Evolutionary conservation across 148 eudicot genomes (phyloP).

Genomic region (Camellia lanceoleosa): DNA sequence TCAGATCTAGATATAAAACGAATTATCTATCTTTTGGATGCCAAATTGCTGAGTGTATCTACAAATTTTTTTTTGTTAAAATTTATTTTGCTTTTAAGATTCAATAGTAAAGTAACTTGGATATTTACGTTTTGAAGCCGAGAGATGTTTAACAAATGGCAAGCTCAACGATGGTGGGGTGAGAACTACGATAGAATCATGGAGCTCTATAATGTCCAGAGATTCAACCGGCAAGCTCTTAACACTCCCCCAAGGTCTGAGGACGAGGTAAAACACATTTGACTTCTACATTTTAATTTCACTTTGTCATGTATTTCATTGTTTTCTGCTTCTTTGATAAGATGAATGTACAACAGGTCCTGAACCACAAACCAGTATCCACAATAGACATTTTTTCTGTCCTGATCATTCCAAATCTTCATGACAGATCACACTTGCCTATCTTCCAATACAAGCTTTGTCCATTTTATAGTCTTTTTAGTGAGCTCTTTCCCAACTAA

Average conservation of each 20-base stretch:
- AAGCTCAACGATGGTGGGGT: slow-evolving; percentile 99
- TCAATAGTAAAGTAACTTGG: slow-evolving; percentile 17
- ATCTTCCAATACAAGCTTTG: no score
- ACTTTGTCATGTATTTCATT: background rate
- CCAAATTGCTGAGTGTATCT: background rate
- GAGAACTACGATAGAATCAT: slow-evolving; percentile 91
- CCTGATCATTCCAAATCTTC: background rate
- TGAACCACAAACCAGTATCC: background rate
- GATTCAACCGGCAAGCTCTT: slow-evolving; percentile 91
- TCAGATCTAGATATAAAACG: background rate
- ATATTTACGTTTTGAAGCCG: slow-evolving; percentile 57
- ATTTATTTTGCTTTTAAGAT: background rate
- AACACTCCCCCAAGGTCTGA: slow-evolving; percentile 89
- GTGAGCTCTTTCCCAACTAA: no score
- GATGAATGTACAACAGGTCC: background rate
- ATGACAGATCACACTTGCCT: background rate
- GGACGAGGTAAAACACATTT: slow-evolving; percentile 45
- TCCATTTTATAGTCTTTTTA: no score
- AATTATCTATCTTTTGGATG: background rate
- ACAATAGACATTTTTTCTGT: background rate
- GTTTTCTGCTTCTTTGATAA: background rate
- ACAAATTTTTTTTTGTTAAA: background rate
- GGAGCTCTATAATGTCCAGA: slow-evolving; percentile 98
- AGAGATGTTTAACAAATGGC: slow-evolving; percentile 94
- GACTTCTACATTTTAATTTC: background rate